Evolutionary conservation across 768 basidiomycete genomes (phyloP).

Genomic region (Rhizopogon vinicolor): DNA sequence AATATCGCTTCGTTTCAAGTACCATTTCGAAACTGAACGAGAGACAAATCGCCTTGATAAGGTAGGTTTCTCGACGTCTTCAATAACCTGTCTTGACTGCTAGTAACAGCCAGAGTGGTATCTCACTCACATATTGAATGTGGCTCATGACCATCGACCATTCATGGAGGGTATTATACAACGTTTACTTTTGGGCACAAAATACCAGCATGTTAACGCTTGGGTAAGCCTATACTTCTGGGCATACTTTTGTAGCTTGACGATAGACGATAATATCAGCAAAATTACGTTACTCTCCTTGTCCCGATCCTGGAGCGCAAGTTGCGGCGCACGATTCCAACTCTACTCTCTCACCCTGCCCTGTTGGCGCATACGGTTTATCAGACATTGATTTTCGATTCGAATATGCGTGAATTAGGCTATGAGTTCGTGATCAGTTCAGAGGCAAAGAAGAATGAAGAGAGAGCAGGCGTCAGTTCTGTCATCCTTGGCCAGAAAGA

Average conservation of each 20-base stretch:
- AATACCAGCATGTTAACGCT: constrained; percentile 61
- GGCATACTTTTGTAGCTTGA: not conserved
- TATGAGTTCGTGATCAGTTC: constrained; percentile 43
- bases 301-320: constrained; percentile 76
- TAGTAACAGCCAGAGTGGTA: constrained; percentile 88
- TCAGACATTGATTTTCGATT: constrained; percentile 86
- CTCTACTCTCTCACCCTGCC: constrained; percentile 71
- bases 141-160: constrained; percentile 74
- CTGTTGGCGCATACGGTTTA: constrained; percentile 94
- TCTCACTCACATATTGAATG: constrained; percentile 86
- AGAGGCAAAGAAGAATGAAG: constrained; percentile 19
- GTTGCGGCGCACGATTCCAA: constrained; percentile 67
- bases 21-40: constrained; percentile 85
- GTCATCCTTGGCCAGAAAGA: constrained; percentile 77
- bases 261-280: constrained; percentile 36
- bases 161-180: constrained; percentile 81
- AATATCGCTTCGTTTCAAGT: constrained; percentile 84
- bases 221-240: constrained; percentile 48
- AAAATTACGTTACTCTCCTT: constrained; percentile 78
- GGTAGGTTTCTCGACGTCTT: constrained; percentile 34
- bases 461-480: constrained; percentile 78
- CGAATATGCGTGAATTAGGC: constrained; percentile 66
- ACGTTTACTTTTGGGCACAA: constrained; percentile 57
- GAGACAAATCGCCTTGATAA: constrained; percentile 93
- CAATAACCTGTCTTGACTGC: not conserved